Percentiles rank a stretch among this genome's conserved stretches.
Conservation (phyloP, 768 basidiomycete genomes). For the Cystobasidiopsis lactophilus region DNA sequence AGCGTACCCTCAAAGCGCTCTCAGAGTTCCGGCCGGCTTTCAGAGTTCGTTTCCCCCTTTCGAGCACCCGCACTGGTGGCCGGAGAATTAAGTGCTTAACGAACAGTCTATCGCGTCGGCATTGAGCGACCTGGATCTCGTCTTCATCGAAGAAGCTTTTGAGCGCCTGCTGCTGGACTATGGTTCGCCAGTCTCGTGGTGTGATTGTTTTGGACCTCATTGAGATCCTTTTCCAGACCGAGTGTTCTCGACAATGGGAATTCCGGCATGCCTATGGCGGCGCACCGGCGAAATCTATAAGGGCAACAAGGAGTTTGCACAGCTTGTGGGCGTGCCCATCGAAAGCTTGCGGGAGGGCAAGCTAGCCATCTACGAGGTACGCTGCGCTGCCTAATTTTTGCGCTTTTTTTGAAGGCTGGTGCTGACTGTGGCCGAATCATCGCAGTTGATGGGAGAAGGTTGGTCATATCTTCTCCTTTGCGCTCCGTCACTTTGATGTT, state of each 20-base stretch:
- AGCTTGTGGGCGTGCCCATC: slow-evolving; percentile 66
- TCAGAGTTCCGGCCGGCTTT: slow-evolving; percentile 28
- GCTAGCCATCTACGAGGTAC: slow-evolving; percentile 91
- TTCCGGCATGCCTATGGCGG: slow-evolving; percentile 82
- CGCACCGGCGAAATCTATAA: slow-evolving; percentile 97
- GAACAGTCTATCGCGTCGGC: slow-evolving; percentile 46
- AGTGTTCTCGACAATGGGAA: slow-evolving; percentile 77
- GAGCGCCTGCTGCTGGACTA: slow-evolving; percentile 87
- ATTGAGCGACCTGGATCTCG: slow-evolving; percentile 70
- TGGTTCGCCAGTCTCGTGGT: slow-evolving; percentile 31
- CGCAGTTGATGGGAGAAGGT: slow-evolving; percentile 92
- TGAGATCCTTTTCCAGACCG: background rate
- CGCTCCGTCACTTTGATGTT: slow-evolving; percentile 95
- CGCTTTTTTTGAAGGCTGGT: no score
- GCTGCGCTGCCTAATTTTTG: no score
- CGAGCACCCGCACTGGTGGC: slow-evolving; percentile 4
- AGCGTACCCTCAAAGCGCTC: slow-evolving; percentile 72
- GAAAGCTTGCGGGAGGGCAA: slow-evolving; percentile 81
- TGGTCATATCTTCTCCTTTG: slow-evolving; percentile 33
- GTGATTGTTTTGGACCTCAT: no score
- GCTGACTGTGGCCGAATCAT: no score
- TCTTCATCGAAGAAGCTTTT: slow-evolving; percentile 95
- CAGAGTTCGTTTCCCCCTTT: no score
- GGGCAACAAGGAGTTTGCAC: slow-evolving; percentile 85
- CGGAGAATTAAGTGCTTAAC: background rate